Percentiles rank a stretch among this genome's conserved stretches.
Conservation (phyloP, 257 asterid species). For the Parsonsia alboflavescens region DNA sequence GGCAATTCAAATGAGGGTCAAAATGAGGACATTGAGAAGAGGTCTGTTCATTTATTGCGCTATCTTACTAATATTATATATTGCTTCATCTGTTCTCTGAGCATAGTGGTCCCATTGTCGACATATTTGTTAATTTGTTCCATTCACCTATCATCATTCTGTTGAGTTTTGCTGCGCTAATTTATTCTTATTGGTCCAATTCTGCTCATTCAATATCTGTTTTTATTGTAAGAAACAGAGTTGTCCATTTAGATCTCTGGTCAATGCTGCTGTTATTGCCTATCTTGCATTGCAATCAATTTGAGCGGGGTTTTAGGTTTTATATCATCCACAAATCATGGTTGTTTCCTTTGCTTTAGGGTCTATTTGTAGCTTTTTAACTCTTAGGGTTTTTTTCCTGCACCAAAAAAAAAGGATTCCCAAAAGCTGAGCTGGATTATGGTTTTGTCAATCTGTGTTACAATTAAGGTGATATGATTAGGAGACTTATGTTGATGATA, state of each 20-base stretch:
- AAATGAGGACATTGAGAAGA: constrained; percentile 44
- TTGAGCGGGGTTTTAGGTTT: not conserved
- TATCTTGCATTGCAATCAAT: not conserved
- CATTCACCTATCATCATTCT: not conserved
- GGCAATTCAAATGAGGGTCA: constrained; percentile 42
- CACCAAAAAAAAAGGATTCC: not conserved
- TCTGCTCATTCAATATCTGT: not conserved
- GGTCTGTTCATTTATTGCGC: constrained; percentile 34
- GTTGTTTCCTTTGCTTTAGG: not conserved
- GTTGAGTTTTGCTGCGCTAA: not conserved
- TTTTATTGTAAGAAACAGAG: not conserved
- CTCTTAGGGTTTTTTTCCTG: not conserved
- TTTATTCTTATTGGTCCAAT: not conserved
- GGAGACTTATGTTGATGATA: not conserved
- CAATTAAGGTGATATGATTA: not conserved
- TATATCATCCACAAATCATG: not conserved
- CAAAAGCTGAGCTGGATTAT: constrained; percentile 1
- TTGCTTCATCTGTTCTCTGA: not conserved
- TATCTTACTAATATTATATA: not conserved
- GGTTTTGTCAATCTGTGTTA: not conserved
- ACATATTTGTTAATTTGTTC: not conserved
- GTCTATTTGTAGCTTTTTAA: not conserved
- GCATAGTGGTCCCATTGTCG: constrained; percentile 2
- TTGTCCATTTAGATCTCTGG: not conserved
- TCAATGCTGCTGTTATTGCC: not conserved